Evolutionary conservation across 805 yeast species (phyloP), one percentile per base, ranked within the genome.

Genomic region (Yarrowia sp.): DNA sequence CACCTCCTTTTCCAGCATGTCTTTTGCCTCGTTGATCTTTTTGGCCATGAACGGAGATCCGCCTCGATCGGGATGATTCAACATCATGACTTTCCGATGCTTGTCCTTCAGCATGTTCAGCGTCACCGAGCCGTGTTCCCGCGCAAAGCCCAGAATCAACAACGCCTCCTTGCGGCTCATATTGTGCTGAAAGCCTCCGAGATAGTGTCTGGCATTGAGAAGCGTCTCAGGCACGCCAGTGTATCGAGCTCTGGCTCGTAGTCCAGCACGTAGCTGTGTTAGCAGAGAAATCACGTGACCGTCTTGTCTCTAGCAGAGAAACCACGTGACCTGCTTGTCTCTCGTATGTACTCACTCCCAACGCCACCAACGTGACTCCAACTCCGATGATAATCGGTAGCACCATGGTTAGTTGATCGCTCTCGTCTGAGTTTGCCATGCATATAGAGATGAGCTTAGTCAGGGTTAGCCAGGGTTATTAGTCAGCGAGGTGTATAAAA

Each of bases 61-160:
- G 40, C 97, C 97, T 76, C 87, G 90, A 80, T 93, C 98, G 12
- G 98, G 98, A 76, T 93, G 98, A 77, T 93, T 93, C 61, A 89
- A 85, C 78, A 91, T 79, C 95, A 93, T 90, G 74, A 92, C 88
- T 73, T 82, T 82, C 79, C 97, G 85, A 76, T 93, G 97, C 69
- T 87, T 87, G 70, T 88, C 92, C 75, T 89, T 89, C 74, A 92
- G 81, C 85, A 86, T 49, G n/a, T 58, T 43, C 19, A 58, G 50
- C 85, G 82, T 74, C 87, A 78, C 52, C 38, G 72, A 78, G 75
- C 68, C 82, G 74, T 68, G 70, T 55, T 55, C 70, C 67, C 67
- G 68, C 17, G 81, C 83, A 74, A 84, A 78, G 70, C 81, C 84
- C 66, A 85, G 79, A 20, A 85, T 83, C 71, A 81, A 82, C 69